A percentile compares a stretch with the other conserved stretches of the same genome.
Evolutionary conservation across 768 basidiomycete species (phyloP).

Genomic region (Leccinum ochraceum): DNA sequence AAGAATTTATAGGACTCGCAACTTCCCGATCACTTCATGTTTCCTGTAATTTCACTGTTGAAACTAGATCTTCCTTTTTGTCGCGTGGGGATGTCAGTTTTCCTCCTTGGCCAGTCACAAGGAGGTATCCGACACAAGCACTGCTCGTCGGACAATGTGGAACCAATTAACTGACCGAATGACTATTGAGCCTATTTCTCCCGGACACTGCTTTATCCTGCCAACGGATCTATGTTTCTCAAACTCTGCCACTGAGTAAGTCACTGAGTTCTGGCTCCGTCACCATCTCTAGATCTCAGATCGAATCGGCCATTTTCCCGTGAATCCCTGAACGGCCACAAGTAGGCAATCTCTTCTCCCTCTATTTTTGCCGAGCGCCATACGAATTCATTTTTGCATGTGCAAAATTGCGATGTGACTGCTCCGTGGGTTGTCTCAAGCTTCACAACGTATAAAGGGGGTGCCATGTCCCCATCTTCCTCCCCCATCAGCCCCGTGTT

Average conservation of each 20-base stretch:
- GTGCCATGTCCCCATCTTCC: conserved; percentile 8
- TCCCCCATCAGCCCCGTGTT: conserved; percentile 18
- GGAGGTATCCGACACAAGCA: background rate
- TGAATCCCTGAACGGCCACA: conserved; percentile 35
- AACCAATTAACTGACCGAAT: conserved; percentile 2
- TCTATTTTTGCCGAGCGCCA: conserved; percentile 34
- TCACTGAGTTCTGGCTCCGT: conserved; percentile 23
- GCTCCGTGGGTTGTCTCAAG: conserved; percentile 27
- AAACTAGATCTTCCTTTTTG: conserved; percentile 19
- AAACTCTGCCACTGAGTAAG: conserved; percentile 17
- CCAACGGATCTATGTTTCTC: conserved; percentile 36
- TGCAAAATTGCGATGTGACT: conserved; percentile 22
- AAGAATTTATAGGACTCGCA: conserved; percentile 19
- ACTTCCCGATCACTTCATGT: conserved; percentile 23
- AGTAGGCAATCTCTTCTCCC: conserved; percentile 34
- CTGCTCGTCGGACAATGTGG: conserved; percentile 13
- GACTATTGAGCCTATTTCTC: conserved; percentile 21
- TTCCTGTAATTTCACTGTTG: conserved; percentile 6
- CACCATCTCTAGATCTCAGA: conserved; percentile 36
- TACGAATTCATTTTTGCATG: conserved; percentile 30
- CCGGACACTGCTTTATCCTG: conserved; percentile 25
- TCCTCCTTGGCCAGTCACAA: conserved; percentile 3
- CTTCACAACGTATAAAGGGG: conserved; percentile 35
- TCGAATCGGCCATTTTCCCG: conserved; percentile 31
- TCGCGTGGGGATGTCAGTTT: conserved; percentile 11